Evolutionary conservation across 2,329 filamentous ascomycete species (phyloP).

Genomic region (Diaporthe ilicicola): DNA sequence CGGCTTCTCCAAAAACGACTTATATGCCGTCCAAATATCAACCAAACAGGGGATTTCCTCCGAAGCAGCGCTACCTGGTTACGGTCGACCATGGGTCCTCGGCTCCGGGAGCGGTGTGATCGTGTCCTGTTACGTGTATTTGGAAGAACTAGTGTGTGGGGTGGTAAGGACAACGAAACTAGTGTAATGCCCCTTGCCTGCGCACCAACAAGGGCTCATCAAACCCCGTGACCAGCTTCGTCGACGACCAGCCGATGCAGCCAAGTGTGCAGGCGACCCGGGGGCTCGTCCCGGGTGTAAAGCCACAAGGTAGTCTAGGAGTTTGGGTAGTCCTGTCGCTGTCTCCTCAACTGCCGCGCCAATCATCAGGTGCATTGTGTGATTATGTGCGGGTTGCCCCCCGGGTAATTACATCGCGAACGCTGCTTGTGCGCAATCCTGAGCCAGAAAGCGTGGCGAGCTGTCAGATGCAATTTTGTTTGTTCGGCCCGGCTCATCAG

Average conservation of each 20-base stretch:
- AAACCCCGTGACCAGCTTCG: neutral
- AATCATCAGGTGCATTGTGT: no score
- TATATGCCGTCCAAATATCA: neutral
- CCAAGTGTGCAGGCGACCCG: constrained; percentile 6
- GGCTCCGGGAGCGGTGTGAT: constrained; percentile 1
- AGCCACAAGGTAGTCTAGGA: neutral
- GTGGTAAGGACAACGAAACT: neutral
- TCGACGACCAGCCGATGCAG: neutral
- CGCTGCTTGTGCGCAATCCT: neutral
- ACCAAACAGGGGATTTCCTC: constrained; percentile 1
- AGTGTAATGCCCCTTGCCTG: neutral
- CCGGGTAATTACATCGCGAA: no score
- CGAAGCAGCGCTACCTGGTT: neutral
- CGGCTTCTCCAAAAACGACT: neutral
- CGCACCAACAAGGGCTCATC: neutral
- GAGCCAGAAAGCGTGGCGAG: neutral
- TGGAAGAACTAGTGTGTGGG: neutral
- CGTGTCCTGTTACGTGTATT: neutral
- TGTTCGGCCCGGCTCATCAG: neutral
- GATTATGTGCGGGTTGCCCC: no score
- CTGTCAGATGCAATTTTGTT: constrained; percentile 16
- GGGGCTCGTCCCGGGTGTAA: neutral
- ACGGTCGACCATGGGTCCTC: neutral
- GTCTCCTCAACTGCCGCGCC: no score
- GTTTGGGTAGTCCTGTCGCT: neutral